Evolutionary conservation across 768 basidiomycete genomes (phyloP).

Genomic region (Podaxis sp.): DNA sequence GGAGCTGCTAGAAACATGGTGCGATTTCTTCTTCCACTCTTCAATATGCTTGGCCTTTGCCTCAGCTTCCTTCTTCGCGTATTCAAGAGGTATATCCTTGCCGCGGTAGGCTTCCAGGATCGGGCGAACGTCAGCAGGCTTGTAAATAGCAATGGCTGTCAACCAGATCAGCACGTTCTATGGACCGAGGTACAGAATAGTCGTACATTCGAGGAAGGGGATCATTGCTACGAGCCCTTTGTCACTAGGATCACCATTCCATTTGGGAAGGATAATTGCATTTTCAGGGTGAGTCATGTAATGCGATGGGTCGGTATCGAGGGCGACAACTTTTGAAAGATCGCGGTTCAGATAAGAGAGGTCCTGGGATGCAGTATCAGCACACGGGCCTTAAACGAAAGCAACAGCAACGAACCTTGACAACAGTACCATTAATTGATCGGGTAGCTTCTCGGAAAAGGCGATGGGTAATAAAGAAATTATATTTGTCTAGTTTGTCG

Average conservation of each 20-base stretch:
- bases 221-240: constrained; percentile 88
- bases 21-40: constrained; percentile 68
- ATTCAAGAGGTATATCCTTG: constrained; percentile 87
- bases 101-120: constrained; percentile 83
- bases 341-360: constrained; percentile 94
- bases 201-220: constrained; percentile 90
- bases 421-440: constrained; percentile 75
- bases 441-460: constrained; percentile 94
- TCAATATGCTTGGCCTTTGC: constrained; percentile 75
- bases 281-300: constrained; percentile 84
- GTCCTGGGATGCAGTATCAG: constrained; percentile 48
- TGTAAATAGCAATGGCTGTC: constrained; percentile 90
- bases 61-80: constrained; percentile 84
- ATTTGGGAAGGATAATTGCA: constrained; percentile 77
- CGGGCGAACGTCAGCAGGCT: constrained; percentile 82
- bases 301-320: constrained; percentile 86
- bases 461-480: constrained; percentile 83
- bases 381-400: neutral
- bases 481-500: constrained; percentile 93
- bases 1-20: constrained; percentile 32
- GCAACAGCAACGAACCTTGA: constrained; percentile 63
- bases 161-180: constrained; percentile 1
- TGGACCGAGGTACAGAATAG: neutral
- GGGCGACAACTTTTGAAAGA: constrained; percentile 81
- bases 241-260: constrained; percentile 75